Evolutionary conservation across 2,329 filamentous ascomycete genomes (phyloP).

Genomic region (Trichoderma atrobrunneum): DNA sequence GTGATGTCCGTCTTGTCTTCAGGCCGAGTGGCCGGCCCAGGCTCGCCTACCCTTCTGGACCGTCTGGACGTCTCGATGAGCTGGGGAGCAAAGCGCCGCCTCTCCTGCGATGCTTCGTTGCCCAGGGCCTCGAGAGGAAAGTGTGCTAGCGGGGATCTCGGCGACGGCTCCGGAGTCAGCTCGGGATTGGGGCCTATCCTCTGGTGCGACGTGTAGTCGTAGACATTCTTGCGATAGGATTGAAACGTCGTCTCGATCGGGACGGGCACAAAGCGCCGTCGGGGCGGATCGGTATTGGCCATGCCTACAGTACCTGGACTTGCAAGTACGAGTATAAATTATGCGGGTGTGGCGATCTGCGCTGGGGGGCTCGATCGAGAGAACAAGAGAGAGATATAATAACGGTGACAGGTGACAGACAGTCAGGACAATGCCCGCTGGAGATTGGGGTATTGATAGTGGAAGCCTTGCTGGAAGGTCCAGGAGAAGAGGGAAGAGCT

Average conservation of each 20-base stretch:
- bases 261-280: slow-evolving; percentile 63
- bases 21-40: slow-evolving; percentile 58
- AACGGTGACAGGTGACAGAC: neutral
- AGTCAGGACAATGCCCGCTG: neutral
- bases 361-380: neutral
- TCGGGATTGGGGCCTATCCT: slow-evolving; percentile 53
- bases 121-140: slow-evolving; percentile 40
- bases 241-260: slow-evolving; percentile 71
- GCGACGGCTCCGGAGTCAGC: slow-evolving; percentile 53
- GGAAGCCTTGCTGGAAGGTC: slow-evolving; percentile 8
- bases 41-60: slow-evolving; percentile 64
- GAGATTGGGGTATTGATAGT: neutral
- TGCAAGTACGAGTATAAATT: neutral
- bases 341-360: slow-evolving; percentile 12
- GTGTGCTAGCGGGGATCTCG: slow-evolving; percentile 47
- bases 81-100: slow-evolving; percentile 67
- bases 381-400: neutral
- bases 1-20: slow-evolving; percentile 72
- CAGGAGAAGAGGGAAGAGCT: slow-evolving; percentile 1
- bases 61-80: slow-evolving; percentile 77
- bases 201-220: slow-evolving; percentile 20
- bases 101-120: slow-evolving; percentile 38
- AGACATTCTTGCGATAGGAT: slow-evolving; percentile 45
- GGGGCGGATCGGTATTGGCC: slow-evolving; percentile 42
- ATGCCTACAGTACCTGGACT: slow-evolving; percentile 27